Conservation (phyloP, 2,329 filamentous ascomycete species). For the Drechslera avenae region DNA sequence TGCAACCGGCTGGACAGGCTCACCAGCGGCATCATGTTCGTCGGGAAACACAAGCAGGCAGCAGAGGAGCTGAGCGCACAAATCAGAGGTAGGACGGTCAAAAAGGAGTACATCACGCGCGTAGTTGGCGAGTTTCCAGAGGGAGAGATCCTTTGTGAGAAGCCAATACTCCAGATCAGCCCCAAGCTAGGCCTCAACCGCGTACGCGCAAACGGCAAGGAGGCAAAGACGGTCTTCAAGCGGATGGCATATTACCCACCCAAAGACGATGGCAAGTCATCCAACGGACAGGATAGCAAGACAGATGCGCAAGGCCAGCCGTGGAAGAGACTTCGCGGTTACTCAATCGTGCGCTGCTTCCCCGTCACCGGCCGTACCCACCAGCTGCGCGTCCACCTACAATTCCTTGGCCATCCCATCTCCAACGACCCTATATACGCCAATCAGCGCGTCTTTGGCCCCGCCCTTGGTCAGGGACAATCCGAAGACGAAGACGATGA, state of each 20-base stretch:
- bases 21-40: slow-evolving; percentile 97
- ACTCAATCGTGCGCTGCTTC: slow-evolving; percentile 92
- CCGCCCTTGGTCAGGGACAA: slow-evolving; percentile 73
- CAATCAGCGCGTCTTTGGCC: slow-evolving; percentile 89
- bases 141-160: slow-evolving; percentile 87
- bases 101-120: slow-evolving; percentile 93
- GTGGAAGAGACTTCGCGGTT: slow-evolving; percentile 69
- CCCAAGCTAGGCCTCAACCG: slow-evolving; percentile 94
- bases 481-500: slow-evolving; percentile 76
- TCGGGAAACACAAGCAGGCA: slow-evolving; percentile 82
- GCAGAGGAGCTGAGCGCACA: slow-evolving; percentile 78
- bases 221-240: slow-evolving; percentile 88
- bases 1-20: slow-evolving; percentile 94
- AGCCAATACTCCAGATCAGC: slow-evolving; percentile 91
- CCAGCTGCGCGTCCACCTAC: slow-evolving; percentile 91
- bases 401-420: slow-evolving; percentile 93
- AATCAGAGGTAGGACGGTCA: slow-evolving; percentile 78
- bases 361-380: slow-evolving; percentile 94
- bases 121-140: slow-evolving; percentile 92
- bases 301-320: slow-evolving; percentile 45
- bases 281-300: slow-evolving; percentile 23
- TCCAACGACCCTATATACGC: slow-evolving; percentile 98
- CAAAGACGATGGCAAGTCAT: slow-evolving; percentile 28
- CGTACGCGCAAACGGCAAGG: slow-evolving; percentile 90
- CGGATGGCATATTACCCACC: slow-evolving; percentile 88